phyloP scores from a whole-genome alignment of 169 alveolate genomes.

The Neospora caninum region DNA sequence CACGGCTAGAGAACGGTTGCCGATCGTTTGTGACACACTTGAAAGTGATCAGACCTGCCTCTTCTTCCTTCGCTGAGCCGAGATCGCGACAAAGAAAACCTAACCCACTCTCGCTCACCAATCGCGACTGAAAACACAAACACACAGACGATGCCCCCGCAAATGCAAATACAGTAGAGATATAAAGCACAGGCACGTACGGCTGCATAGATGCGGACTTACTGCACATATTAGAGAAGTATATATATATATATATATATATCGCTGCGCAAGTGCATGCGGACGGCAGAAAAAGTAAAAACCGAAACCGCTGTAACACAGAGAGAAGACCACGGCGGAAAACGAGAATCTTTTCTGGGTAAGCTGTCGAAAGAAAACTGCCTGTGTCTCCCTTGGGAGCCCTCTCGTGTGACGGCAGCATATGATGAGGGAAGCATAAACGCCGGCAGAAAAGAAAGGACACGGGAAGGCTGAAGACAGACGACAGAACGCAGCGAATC shows the following conservation, averaged over 20 bases:
- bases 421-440: no score
- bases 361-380: no score
- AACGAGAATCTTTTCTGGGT: no score
- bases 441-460: not conserved
- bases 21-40: conserved; percentile 91
- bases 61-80: conserved; percentile 93
- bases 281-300: not conserved
- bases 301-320: not conserved
- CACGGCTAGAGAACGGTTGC: conserved; percentile 87
- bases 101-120: conserved; percentile 83
- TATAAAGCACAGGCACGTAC: not conserved
- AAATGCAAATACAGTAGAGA: not conserved
- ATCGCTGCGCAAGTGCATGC: not conserved
- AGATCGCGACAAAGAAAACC: conserved; percentile 89
- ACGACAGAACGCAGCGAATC: not conserved
- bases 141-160: not conserved
- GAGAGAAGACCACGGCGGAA: no score
- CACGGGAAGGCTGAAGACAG: not conserved
- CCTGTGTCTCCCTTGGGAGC: no score
- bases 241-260: not conserved
- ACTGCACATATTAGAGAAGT: not conserved
- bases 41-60: conserved; percentile 87
- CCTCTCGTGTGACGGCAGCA: no score
- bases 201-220: not conserved
- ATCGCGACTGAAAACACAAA: conserved; percentile 23